phyloP scores from a whole-genome alignment of 2,329 filamentous ascomycete genomes.

The Eutypella sp. region DNA sequence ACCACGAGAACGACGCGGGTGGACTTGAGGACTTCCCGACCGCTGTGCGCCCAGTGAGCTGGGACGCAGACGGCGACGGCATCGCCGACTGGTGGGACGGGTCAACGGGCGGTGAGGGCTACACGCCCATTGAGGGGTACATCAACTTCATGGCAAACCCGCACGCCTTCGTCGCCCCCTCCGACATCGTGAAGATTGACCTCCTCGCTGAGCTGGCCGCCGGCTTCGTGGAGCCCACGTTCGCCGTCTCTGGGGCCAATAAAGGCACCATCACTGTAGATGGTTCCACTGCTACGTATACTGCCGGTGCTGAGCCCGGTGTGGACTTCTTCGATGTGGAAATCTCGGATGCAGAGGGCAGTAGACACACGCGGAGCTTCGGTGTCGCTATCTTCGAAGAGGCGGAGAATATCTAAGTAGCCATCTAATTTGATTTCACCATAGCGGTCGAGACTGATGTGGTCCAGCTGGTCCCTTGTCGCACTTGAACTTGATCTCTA shows the following conservation, averaged over 20 bases:
- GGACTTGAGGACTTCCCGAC: conserved; percentile 29
- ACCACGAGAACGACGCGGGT: conserved; percentile 27
- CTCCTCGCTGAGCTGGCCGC: conserved; percentile 17
- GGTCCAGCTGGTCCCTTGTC: too few species aligned
- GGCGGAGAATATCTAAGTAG: background rate
- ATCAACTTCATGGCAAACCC: conserved; percentile 31
- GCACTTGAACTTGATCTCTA: too few species aligned
- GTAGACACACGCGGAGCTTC: conserved; percentile 13
- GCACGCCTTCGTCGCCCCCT: conserved; percentile 25
- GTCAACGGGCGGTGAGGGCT: conserved; percentile 26
- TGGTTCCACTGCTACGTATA: conserved; percentile 10
- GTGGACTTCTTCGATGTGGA: conserved; percentile 12
- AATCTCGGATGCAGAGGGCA: conserved; percentile 15
- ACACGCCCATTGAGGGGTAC: conserved; percentile 28
- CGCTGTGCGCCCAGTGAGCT: conserved; percentile 16
- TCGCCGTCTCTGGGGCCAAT: conserved; percentile 5
- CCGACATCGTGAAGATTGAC: conserved; percentile 17
- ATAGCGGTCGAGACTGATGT: too few species aligned
- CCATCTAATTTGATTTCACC: too few species aligned
- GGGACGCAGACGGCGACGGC: conserved; percentile 29
- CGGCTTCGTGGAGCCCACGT: conserved; percentile 15
- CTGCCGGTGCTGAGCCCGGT: conserved; percentile 8
- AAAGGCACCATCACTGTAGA: conserved; percentile 13
- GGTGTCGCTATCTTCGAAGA: conserved; percentile 12
- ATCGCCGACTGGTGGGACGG: conserved; percentile 32